These are phyloP conservation scores for Pyrenophora graminea DNA, from an alignment of 2,329 filamentous ascomycete genomes.

Conservation along the genomic window DNA sequence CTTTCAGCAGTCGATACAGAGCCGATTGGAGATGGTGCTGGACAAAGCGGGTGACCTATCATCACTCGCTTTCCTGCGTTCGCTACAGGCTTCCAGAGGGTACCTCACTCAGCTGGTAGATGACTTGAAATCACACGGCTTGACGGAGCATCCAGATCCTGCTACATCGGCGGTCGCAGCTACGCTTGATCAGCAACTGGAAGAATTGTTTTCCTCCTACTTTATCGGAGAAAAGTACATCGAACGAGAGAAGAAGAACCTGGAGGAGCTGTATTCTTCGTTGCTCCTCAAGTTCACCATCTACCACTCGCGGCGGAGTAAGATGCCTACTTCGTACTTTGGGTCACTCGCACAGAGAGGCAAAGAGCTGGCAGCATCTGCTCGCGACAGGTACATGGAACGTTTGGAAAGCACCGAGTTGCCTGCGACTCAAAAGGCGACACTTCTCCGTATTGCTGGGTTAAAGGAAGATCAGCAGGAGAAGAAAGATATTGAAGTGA, in stretches of 20 bases:
- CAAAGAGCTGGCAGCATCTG: slow-evolving; percentile 83
- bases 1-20: slow-evolving; percentile 97
- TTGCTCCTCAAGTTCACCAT: slow-evolving; percentile 94
- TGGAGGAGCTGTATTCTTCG: slow-evolving; percentile 86
- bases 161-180: slow-evolving; percentile 82
- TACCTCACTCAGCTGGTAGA: slow-evolving; percentile 89
- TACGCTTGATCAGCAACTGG: slow-evolving; percentile 68
- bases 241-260: slow-evolving; percentile 66
- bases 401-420: slow-evolving; percentile 86
- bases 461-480: slow-evolving; percentile 74
- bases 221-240: slow-evolving; percentile 69
- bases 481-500: slow-evolving; percentile 86
- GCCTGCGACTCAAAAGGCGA: slow-evolving; percentile 83
- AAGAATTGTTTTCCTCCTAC: slow-evolving; percentile 69
- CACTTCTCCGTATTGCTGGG: slow-evolving; percentile 87
- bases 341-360: slow-evolving; percentile 87
- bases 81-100: slow-evolving; percentile 84
- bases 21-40: slow-evolving; percentile 90
- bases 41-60: slow-evolving; percentile 94
- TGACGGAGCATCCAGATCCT: slow-evolving; percentile 93
- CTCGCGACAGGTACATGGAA: slow-evolving; percentile 89
- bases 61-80: slow-evolving; percentile 86
- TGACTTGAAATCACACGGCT: slow-evolving; percentile 88
- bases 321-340: slow-evolving; percentile 89
- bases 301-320: slow-evolving; percentile 88